Base-by-base conservation (phyloP, 169 alveolate species). In the Plasmodium blacklocki region DNA sequence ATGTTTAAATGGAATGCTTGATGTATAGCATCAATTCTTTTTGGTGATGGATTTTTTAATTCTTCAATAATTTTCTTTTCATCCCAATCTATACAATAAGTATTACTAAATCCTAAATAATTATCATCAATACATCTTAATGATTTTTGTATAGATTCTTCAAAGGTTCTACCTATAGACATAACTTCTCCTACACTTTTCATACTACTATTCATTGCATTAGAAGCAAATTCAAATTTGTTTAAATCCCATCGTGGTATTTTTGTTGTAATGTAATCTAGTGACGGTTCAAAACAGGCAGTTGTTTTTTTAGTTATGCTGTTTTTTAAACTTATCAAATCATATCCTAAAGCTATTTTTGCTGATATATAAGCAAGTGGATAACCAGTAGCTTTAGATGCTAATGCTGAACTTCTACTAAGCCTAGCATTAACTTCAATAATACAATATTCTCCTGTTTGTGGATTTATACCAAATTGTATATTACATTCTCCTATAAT, bases 291-390 rank as follows among this genome's bases (percentile, higher is more conserved):
- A 88, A 94, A 96, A 92, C 98, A 96, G 7, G 98, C 98, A 6
- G 98, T 95, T 7, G 98, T 96, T 88, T 90, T 92, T 74, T 88
- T 87, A 7, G 98, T 96, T 66, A 96, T 96, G 14, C 94, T 88
- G 76, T 96, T 96, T 63, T 96, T 75, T 93, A 92, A 72, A 68
- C 83, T 90, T 29, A 93, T 95, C 19, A 94, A 93, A 73, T 94
- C 97, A 67, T 87, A 89, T 3, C 98, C 98, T 50, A 96, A 73
- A 1, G 97, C 97, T 52, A 96, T 87, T 88, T 96, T 96, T 5
- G 98, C 98, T 9, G 98, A 97, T 49, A 96, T 95, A 74, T 96
- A 96, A 1, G 98, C 98, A 49, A 96, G 90, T 0, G 98, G 98
- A 64, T 96, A 96, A 18, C 98, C 98, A 12, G 98, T 95, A 0